Base-by-base conservation (phyloP, 768 basidiomycete species). In the Calocybe gangraenosa region DNA sequence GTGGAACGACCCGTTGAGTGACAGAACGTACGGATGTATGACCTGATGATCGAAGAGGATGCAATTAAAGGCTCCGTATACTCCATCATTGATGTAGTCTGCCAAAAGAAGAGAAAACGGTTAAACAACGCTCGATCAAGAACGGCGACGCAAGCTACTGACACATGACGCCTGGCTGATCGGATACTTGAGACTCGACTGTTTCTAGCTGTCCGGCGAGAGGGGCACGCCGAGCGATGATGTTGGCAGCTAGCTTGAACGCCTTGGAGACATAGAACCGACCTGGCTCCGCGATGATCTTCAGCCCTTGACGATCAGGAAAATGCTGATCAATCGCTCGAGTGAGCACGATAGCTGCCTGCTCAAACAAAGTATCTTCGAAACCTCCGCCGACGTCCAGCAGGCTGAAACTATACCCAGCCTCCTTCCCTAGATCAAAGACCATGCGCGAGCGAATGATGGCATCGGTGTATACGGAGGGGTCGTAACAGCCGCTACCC, bases 21-120 rank as follows among this genome's bases (percentile, higher is more conserved):
- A 84, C 40, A 90, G 70, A 37, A 89, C 86, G 55, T 80, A 80
- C 19, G 96, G 96, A 57, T 88, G 81, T n/a, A 85, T 85, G 47
- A 76, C 74, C 61, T 95, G 93, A 67, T 99, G 96, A 67, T 98
- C 96, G 67, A 97, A 98, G 60, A 98, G 74, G 67, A 93, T 93
- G 70, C 90, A 93, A 73, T 94, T 93, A 74, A 94, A 93, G 17
- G 92, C 82, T 40, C 95, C 93, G 65, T 99, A 99, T 32, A 99
- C 92, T 35, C 96, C 96, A 64, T 98, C 95, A 69, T 97, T 98
- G 78, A 98, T 92, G 73, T 98, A 98, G 73, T 97, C 93, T 96
- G 64, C 25, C 28, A 22, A 31, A 22, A 52, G 33, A 43, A 48
- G 46, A 28, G 42, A 48, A 44, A 43, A 40, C 57, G 18, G 44